A percentile compares a stretch with the other conserved stretches of the same genome.
Evolutionary conservation across 805 yeast genomes (phyloP).

Genomic region (Sugiyamaella qingdaonensis): DNA sequence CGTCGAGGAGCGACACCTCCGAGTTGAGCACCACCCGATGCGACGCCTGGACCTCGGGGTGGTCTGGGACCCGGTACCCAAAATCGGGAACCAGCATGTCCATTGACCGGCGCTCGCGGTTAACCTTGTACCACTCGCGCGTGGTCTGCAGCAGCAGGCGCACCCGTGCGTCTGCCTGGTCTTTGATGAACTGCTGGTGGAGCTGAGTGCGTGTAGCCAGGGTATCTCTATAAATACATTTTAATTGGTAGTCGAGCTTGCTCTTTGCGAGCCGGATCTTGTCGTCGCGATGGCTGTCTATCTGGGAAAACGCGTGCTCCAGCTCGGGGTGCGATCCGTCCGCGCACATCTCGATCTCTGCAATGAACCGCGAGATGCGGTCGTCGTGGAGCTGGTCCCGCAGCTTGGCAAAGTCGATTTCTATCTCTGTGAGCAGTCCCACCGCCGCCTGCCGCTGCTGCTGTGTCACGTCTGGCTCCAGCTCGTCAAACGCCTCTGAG

Average conservation of each 20-base stretch:
- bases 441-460: conserved; percentile 58
- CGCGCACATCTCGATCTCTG: conserved; percentile 80
- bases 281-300: conserved; percentile 70
- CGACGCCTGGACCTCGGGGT: conserved; percentile 49
- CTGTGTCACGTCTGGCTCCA: conserved; percentile 31
- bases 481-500: conserved; percentile 22
- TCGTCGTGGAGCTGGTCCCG: conserved; percentile 84
- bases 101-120: conserved; percentile 79
- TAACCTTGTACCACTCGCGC: conserved; percentile 84
- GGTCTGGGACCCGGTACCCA: conserved; percentile 39
- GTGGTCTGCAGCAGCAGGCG: conserved; percentile 69
- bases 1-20: conserved; percentile 67
- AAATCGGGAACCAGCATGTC: conserved; percentile 55
- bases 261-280: conserved; percentile 50
- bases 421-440: conserved; percentile 71
- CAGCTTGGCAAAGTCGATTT: conserved; percentile 77
- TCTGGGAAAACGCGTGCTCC: conserved; percentile 61
- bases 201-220: conserved; percentile 70
- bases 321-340: conserved; percentile 92
- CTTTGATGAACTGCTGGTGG: conserved; percentile 77
- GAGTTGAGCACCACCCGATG: conserved; percentile 62
- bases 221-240: conserved; percentile 77
- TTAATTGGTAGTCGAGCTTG: conserved; percentile 59
- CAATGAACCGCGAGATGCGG: conserved; percentile 68
- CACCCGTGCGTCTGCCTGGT: conserved; percentile 61